A percentile compares a stretch with the other conserved stretches of the same genome.
phyloP scores from a whole-genome alignment of 2,329 filamentous ascomycete genomes.

The Calonectria pseudoturangicola region DNA sequence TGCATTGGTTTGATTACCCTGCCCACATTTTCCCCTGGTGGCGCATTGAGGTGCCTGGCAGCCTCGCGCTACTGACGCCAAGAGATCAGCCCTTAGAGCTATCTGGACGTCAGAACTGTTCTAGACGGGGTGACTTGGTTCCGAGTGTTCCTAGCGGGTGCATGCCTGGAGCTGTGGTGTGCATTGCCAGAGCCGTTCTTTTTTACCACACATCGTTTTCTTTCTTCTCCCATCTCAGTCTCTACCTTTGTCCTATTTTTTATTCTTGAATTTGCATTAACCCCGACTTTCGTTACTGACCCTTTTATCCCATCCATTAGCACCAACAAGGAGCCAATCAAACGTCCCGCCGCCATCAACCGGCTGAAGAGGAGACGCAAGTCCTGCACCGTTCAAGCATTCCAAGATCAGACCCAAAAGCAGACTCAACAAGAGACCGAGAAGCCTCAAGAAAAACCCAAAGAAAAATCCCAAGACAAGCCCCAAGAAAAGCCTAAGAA shows the following conservation, averaged over 20 bases:
- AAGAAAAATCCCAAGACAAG: conserved; percentile 37
- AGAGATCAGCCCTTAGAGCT: conserved; percentile 43
- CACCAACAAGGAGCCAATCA: conserved; percentile 24
- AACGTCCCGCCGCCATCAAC: conserved; percentile 51
- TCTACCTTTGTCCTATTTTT: neutral
- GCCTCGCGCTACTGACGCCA: conserved; percentile 50
- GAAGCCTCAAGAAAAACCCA: conserved; percentile 9
- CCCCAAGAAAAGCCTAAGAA: neutral
- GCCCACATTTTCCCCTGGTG: conserved; percentile 56
- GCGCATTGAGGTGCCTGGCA: conserved; percentile 49
- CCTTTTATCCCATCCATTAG: conserved; percentile 32
- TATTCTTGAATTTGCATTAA: conserved; percentile 3
- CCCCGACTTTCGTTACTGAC: conserved; percentile 20
- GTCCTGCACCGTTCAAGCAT: neutral
- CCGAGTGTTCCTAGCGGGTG: conserved; percentile 51
- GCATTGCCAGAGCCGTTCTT: conserved; percentile 37
- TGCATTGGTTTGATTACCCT: conserved; percentile 53
- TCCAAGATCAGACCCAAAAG: conserved; percentile 1
- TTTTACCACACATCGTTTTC: conserved; percentile 31
- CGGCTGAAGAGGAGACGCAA: conserved; percentile 52
- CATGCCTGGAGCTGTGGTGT: conserved; percentile 17
- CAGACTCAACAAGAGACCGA: neutral
- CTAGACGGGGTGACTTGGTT: conserved; percentile 46
- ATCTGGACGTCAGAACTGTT: conserved; percentile 52
- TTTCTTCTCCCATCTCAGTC: conserved; percentile 2